A percentile compares a stretch with the other conserved stretches of the same genome.
phyloP scores from a whole-genome alignment of 2,329 filamentous ascomycete genomes.

The Verticillium alfalfae region DNA sequence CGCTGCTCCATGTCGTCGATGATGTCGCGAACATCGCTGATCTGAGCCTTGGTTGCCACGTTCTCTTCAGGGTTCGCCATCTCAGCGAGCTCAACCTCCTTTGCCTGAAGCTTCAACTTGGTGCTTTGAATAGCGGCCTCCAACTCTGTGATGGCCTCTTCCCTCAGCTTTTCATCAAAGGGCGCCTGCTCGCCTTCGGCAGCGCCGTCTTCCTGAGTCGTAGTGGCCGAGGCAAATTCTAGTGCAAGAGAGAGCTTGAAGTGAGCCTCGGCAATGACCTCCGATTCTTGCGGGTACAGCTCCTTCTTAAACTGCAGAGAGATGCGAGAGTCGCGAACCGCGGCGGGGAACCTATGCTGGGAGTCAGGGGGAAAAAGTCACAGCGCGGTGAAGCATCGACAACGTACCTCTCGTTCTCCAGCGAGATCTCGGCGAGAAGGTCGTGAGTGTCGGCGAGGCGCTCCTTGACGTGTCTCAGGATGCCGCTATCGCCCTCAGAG shows the following conservation, averaged over 20 bases:
- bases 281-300: slow-evolving; percentile 74
- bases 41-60: slow-evolving; percentile 54
- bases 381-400: background rate
- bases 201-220: slow-evolving; percentile 44
- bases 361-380: slow-evolving; percentile 1
- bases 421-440: slow-evolving; percentile 89
- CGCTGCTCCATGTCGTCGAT: slow-evolving; percentile 74
- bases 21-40: slow-evolving; percentile 72
- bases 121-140: slow-evolving; percentile 70
- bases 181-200: slow-evolving; percentile 39
- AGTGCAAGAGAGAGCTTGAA: slow-evolving; percentile 94
- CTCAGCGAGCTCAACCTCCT: slow-evolving; percentile 61
- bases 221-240: slow-evolving; percentile 82
- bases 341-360: slow-evolving; percentile 62
- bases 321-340: slow-evolving; percentile 76
- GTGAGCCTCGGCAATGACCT: slow-evolving; percentile 87
- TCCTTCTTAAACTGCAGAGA: slow-evolving; percentile 74
- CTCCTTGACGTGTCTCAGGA: slow-evolving; percentile 64
- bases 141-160: slow-evolving; percentile 66
- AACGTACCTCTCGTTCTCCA: slow-evolving; percentile 79
- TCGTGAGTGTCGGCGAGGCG: slow-evolving; percentile 90
- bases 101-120: slow-evolving; percentile 62
- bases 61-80: slow-evolving; percentile 62
- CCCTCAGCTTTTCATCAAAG: slow-evolving; percentile 64
- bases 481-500: slow-evolving; percentile 29